Evolutionary conservation across 257 asterid genomes (phyloP).

Genomic region (Ligustrum vulgare): DNA sequence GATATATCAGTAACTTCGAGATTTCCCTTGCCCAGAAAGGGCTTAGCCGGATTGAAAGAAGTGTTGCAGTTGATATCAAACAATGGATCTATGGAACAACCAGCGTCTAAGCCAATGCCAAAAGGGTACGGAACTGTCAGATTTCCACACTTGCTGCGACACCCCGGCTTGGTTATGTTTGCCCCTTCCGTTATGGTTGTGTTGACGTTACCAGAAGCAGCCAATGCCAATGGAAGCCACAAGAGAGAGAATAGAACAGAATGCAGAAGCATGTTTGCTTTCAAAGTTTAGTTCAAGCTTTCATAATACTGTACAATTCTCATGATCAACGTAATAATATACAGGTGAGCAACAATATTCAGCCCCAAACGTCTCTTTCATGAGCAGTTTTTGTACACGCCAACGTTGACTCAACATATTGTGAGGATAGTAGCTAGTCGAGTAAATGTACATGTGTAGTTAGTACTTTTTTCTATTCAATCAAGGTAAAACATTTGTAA

Average conservation of each 20-base stretch:
- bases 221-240: too few species aligned
- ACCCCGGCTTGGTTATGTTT: not conserved
- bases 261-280: slow-evolving; percentile 8
- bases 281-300: too few species aligned
- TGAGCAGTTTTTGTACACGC: too few species aligned
- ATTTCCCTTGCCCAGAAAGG: not conserved
- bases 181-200: not conserved
- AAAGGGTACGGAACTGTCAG: slow-evolving; percentile 14
- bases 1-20: not conserved
- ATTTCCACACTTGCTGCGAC: slow-evolving; percentile 12
- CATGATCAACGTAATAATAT: too few species aligned
- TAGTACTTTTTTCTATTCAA: too few species aligned
- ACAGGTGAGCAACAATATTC: too few species aligned
- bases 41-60: not conserved
- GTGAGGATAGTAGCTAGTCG: too few species aligned
- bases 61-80: slow-evolving; percentile 7
- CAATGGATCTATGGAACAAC: slow-evolving; percentile 12
- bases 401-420: too few species aligned
- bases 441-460: too few species aligned
- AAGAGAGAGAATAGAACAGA: not conserved
- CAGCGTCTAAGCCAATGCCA: slow-evolving; percentile 11
- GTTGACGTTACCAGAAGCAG: not conserved
- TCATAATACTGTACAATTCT: too few species aligned
- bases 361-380: too few species aligned
- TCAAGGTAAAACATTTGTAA: too few species aligned